Percentiles rank a stretch among this genome's conserved stretches.
phyloP scores from a whole-genome alignment of 78 protist species.

The Dictyostelium citrinum region DNA sequence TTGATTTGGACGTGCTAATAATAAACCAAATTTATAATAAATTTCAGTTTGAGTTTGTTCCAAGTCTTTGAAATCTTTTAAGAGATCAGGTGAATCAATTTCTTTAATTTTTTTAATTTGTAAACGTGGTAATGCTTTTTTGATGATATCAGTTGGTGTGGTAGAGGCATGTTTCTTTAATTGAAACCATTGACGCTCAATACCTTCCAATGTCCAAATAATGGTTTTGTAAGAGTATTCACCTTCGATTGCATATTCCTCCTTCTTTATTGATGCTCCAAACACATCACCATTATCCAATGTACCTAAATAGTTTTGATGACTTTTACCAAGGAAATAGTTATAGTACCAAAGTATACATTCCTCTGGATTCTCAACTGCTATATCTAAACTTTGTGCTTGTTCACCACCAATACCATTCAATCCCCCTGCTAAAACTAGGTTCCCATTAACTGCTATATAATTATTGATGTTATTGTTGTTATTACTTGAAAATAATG shows the following conservation, averaged over 20 bases:
- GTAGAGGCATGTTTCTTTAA: neutral
- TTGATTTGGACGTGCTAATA: constrained; percentile 57
- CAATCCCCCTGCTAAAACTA: neutral
- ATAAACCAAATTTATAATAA: constrained; percentile 68
- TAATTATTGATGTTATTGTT: neutral
- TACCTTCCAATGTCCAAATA: constrained; percentile 39
- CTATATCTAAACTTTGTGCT: neutral
- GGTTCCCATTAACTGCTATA: neutral
- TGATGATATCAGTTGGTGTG: constrained; percentile 19
- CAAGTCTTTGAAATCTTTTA: constrained; percentile 56
- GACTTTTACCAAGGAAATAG: constrained; percentile 68
- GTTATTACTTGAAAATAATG: neutral
- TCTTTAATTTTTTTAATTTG: constrained; percentile 47
- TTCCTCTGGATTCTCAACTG: constrained; percentile 65
- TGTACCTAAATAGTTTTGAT: constrained; percentile 56
- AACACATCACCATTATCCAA: constrained; percentile 23
- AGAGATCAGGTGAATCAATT: constrained; percentile 16
- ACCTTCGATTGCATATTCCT: constrained; percentile 1
- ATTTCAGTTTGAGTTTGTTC: constrained; percentile 52
- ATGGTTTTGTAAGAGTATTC: constrained; percentile 37
- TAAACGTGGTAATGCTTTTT: constrained; percentile 34
- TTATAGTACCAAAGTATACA: constrained; percentile 65
- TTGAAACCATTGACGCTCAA: constrained; percentile 60
- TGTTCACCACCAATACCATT: neutral
- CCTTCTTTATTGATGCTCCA: constrained; percentile 58